Percentiles rank a stretch among this genome's conserved stretches.
phyloP scores from a whole-genome alignment of 2,329 filamentous ascomycete genomes.

The Aureobasidium mangrovei region DNA sequence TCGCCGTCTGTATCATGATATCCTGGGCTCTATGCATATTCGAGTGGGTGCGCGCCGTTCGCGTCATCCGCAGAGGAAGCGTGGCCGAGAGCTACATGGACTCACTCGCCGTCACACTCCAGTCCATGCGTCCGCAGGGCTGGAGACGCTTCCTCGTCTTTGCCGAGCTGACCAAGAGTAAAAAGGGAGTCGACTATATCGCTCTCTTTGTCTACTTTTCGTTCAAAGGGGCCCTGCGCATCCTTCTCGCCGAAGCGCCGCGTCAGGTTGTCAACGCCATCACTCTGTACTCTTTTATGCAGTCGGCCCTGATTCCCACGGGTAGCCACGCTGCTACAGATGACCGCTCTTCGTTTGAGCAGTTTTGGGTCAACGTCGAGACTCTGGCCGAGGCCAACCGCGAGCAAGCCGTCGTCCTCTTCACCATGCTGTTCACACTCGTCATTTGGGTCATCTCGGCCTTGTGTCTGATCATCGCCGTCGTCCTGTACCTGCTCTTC shows the following conservation, averaged over 20 bases:
- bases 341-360: conserved; percentile 55
- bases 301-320: conserved; percentile 59
- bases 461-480: conserved; percentile 61
- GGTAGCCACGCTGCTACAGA: conserved; percentile 44
- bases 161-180: conserved; percentile 80
- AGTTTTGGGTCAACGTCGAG: conserved; percentile 78
- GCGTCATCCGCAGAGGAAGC: conserved; percentile 74
- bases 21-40: conserved; percentile 76
- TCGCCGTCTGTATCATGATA: conserved; percentile 81
- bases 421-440: conserved; percentile 86
- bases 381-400: conserved; percentile 63
- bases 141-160: conserved; percentile 91
- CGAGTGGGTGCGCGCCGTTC: conserved; percentile 69
- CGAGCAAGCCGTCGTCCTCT: conserved; percentile 73
- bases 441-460: conserved; percentile 81
- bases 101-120: conserved; percentile 71
- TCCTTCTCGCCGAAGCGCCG: conserved; percentile 83
- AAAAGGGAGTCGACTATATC: conserved; percentile 82
- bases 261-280: conserved; percentile 85
- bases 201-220: conserved; percentile 87
- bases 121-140: conserved; percentile 72
- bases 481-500: conserved; percentile 76
- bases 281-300: conserved; percentile 77
- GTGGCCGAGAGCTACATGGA: conserved; percentile 90
- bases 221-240: conserved; percentile 74